Evolutionary conservation across 805 yeast species (phyloP).

Genomic region (Soucietia sequanensis): DNA sequence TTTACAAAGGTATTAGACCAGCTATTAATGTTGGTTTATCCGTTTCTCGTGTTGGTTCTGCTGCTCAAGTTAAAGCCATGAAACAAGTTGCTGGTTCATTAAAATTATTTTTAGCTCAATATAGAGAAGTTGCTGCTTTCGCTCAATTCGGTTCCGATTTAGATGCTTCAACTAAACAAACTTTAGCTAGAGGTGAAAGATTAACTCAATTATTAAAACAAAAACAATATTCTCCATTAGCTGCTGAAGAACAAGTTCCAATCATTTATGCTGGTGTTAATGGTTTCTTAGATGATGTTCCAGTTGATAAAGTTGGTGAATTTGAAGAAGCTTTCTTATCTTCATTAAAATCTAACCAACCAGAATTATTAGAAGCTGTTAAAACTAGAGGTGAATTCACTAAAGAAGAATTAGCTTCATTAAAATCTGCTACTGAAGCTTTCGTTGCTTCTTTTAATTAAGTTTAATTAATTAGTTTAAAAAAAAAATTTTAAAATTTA

Average conservation of each 20-base stretch:
- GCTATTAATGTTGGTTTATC: slow-evolving; percentile 99
- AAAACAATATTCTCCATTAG: slow-evolving; percentile 93
- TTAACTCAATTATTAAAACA: slow-evolving; percentile 98
- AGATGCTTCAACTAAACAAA: slow-evolving; percentile 99
- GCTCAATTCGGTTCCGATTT: slow-evolving; percentile 99
- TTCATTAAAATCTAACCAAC: slow-evolving; percentile 87
- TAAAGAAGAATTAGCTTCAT: slow-evolving; percentile 79
- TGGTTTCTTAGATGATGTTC: slow-evolving; percentile 92
- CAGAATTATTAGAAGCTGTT: slow-evolving; percentile 80
- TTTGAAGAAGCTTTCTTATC: slow-evolving; percentile 92
- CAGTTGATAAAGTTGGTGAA: slow-evolving; percentile 81
- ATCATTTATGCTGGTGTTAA: slow-evolving; percentile 99
- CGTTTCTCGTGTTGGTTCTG: slow-evolving; percentile 99
- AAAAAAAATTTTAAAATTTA: too few species aligned
- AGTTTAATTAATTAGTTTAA: slow-evolving; percentile 43
- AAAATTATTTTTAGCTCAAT: slow-evolving; percentile 99
- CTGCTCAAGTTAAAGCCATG: slow-evolving; percentile 99
- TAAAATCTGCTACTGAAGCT: slow-evolving; percentile 89
- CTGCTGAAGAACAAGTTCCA: slow-evolving; percentile 99
- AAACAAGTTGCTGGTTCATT: slow-evolving; percentile 99
- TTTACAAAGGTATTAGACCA: slow-evolving; percentile 99
- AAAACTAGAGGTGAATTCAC: slow-evolving; percentile 87
- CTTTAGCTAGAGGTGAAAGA: slow-evolving; percentile 99
- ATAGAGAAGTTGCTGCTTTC: slow-evolving; percentile 99
- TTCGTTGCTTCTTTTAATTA: slow-evolving; percentile 92